Evolutionary conservation across 2,329 filamentous ascomycete genomes (phyloP), one percentile per base, ranked within the genome.

Genomic region (Phaeosphaeria sp.): DNA sequence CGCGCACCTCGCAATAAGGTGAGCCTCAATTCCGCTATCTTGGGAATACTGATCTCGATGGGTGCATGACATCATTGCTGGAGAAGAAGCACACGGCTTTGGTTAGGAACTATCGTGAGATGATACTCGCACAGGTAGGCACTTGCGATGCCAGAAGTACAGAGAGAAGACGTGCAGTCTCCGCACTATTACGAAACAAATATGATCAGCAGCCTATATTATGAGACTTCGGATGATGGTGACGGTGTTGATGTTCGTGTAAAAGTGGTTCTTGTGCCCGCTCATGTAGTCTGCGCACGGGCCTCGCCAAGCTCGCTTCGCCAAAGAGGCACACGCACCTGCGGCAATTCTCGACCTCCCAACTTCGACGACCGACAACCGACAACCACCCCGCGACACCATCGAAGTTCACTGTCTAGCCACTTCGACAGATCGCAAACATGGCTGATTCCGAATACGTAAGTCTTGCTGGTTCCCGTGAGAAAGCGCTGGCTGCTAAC

Each of bases 381-480:
- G 70, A 70, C 66, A 72, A 72, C 70, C 62, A 66, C 47, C 66
- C 65, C 65, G 65, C 69, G 67, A 72, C 66, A 62, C 64, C 64
- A 70, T 71, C 74, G 72, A 75, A 76, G 72, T 72, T 71, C 72
- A 69, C 69, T 70, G 69, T 74, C 75, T 77, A 78, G 77, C 74
- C 68, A 80, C 75, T 74, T 77, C 74, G 74, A 77, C 61, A 73
- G 33, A 78, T 80, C 81, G 83, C 84, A 86, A 90, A 80, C 84
- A 94, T 94, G 91, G 91, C 91, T 89, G 91, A 94, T 87, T 79
- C 83, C 76, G 90, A 93, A 85, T 95, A 95, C 85, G 91, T 93
- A 86, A 83, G 90, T 90, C 6, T 74, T 66, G 67, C 69, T 69
- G 48, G 64, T 18, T 27, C 20, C 21, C 44, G 11, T 23, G 36